These are phyloP conservation scores for Talaromyces rugulosus DNA, from an alignment of 2,329 filamentous ascomycete genomes.

Conservation along the genomic window DNA sequence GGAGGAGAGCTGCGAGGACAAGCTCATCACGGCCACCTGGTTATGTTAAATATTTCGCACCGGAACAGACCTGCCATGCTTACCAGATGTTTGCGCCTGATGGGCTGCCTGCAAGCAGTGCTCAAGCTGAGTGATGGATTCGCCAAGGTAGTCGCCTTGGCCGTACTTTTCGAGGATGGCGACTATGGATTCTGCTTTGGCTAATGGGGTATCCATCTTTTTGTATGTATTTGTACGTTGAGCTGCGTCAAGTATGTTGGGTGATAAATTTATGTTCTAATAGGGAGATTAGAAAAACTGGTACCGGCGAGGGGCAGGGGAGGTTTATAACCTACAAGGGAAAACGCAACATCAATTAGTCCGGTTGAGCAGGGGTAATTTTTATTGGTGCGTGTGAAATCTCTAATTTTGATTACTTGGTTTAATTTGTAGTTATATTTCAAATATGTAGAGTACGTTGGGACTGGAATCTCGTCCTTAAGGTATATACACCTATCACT, in stretches of 20 bases:
- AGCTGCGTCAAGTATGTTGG: neutral
- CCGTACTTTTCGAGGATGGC: constrained; percentile 26
- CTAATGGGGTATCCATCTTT: neutral
- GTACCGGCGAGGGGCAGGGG: neutral
- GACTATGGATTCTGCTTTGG: constrained; percentile 18
- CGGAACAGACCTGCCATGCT: neutral
- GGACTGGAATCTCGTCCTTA: neutral
- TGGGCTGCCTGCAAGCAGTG: constrained; percentile 31
- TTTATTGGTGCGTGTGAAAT: neutral
- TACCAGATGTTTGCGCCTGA: constrained; percentile 24
- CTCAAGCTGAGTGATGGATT: constrained; percentile 32
- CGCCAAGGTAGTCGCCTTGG: constrained; percentile 31
- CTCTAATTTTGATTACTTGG: no score
- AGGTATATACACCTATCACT: neutral
- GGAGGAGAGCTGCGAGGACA: constrained; percentile 37
- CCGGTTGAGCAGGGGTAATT: neutral
- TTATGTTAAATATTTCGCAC: neutral
- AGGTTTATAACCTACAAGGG: neutral
- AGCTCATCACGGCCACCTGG: constrained; percentile 22
- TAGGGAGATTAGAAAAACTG: no score
- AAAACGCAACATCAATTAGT: neutral
- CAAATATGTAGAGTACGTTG: neutral
- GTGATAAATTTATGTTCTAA: neutral
- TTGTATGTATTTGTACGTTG: neutral
- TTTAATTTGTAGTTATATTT: neutral